Evolutionary conservation across 352 stramenopile genomes (phyloP), one percentile per base, ranked within the genome.

Genomic region (Aphanomyces invadans): DNA sequence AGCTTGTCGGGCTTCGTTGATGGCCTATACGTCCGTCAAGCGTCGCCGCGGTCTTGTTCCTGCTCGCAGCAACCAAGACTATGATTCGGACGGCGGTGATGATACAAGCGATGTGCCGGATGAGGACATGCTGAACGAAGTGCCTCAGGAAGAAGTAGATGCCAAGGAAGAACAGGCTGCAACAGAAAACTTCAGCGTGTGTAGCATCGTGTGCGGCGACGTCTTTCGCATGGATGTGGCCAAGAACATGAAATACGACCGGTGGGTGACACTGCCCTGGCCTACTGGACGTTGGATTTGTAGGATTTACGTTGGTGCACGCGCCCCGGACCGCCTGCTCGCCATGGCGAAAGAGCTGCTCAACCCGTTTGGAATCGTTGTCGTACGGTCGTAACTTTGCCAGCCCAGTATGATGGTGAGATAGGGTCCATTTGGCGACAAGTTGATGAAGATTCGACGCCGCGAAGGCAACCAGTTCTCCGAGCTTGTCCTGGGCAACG

Each of bases 241-340:
- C 15, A 44, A 39, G 23, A 60, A 55, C n/a, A n/a, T 64, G 17
- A 61, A 65, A 42, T 73, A 71, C 36, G 68, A 73, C 33, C 33
- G 68, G 60, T 67, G 45, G 3, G 42, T 5, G 32, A 1, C 28
- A 1, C 10, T 1, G 7, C 26, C n/a, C n/a, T 59, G 15, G 1
- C 17, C 2, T 19, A 4, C 15, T 42, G 4, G 11, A 57, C 4
- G 11, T 32, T n/a, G 12, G 5, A 45, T 67, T 44, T 28, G 28
- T 38, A 67, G 60, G 4, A 71, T 73, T 33, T 73, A 73, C 53
- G 39, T 73, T 21, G 68, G 68, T 26, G 68, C 49, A 0, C 51
- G 62, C 3, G 68, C 62, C 19, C 63, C 68, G 2, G 32, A 69
- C 21, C 21, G 52, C 9, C 11, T 62, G 25, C 68, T 62, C 23